Percentiles rank a stretch among this genome's conserved stretches.
Evolutionary conservation across 2,329 filamentous ascomycete species (phyloP).

Genomic region (Dactylellina parvicollis): DNA sequence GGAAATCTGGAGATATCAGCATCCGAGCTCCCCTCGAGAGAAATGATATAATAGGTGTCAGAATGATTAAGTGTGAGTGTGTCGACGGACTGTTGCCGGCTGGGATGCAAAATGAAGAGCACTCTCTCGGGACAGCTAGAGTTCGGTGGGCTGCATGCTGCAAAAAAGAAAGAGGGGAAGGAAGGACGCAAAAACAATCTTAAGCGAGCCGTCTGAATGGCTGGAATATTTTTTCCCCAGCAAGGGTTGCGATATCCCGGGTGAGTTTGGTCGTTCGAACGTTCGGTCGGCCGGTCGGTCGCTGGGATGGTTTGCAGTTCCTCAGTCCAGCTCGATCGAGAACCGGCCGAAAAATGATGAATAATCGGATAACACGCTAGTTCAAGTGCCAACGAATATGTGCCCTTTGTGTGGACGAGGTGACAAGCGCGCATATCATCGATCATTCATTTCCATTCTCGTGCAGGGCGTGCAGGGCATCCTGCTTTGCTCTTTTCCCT

Average conservation of each 20-base stretch:
- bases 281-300: no score
- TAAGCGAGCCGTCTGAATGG: no score
- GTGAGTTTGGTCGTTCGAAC: no score
- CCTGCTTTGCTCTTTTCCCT: not conserved
- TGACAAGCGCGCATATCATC: slow-evolving; percentile 30
- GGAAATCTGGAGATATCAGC: not conserved
- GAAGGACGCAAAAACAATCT: not conserved
- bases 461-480: not conserved
- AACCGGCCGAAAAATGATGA: slow-evolving; percentile 34
- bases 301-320: no score
- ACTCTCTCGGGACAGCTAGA: no score
- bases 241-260: not conserved
- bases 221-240: not conserved
- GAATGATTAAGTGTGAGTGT: not conserved
- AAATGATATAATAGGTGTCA: not conserved
- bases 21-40: not conserved
- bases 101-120: no score
- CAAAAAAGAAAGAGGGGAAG: not conserved
- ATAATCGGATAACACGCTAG: no score
- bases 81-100: not conserved
- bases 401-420: not conserved
- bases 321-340: not conserved
- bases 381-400: not conserved
- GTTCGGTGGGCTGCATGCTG: no score
- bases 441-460: not conserved